phyloP scores from a whole-genome alignment of 2,329 filamentous ascomycete genomes.

The Sporothrix inflata region DNA sequence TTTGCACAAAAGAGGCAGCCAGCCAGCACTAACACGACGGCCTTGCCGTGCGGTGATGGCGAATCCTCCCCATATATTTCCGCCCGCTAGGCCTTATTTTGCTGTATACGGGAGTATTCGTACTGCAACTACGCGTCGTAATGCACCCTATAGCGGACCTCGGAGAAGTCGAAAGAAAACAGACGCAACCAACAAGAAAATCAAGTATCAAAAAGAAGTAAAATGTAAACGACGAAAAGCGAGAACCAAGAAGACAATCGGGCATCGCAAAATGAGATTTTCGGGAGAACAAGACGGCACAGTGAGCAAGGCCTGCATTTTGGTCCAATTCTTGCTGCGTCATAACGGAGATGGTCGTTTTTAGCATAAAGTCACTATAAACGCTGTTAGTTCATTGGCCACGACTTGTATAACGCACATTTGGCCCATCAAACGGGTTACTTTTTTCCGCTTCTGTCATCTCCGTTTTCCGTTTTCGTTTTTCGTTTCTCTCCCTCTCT shows the following conservation, averaged over 20 bases:
- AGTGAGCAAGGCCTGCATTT: background rate
- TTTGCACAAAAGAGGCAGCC: conserved; percentile 22
- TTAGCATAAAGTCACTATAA: background rate
- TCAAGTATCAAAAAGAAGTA: too few relatives aligned
- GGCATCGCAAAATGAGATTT: too few relatives aligned
- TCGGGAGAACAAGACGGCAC: background rate
- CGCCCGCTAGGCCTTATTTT: too few relatives aligned
- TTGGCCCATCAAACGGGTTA: background rate
- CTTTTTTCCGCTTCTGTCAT: background rate
- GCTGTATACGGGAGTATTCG: too few relatives aligned
- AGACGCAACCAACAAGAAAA: too few relatives aligned
- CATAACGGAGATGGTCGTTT: background rate
- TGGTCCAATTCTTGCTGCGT: background rate
- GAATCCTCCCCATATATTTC: background rate
- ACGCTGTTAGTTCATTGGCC: conserved; percentile 19
- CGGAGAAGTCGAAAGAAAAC: conserved; percentile 13
- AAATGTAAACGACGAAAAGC: too few relatives aligned
- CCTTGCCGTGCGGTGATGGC: background rate
- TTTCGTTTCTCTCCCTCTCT: background rate
- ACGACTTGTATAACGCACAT: background rate
- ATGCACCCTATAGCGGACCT: background rate
- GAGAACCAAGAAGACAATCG: too few relatives aligned
- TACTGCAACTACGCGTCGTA: too few relatives aligned
- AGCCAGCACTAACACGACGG: conserved; percentile 4
- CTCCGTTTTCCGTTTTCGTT: background rate